Conservation (phyloP, 768 basidiomycete species). For the Tricholoma sp. region DNA sequence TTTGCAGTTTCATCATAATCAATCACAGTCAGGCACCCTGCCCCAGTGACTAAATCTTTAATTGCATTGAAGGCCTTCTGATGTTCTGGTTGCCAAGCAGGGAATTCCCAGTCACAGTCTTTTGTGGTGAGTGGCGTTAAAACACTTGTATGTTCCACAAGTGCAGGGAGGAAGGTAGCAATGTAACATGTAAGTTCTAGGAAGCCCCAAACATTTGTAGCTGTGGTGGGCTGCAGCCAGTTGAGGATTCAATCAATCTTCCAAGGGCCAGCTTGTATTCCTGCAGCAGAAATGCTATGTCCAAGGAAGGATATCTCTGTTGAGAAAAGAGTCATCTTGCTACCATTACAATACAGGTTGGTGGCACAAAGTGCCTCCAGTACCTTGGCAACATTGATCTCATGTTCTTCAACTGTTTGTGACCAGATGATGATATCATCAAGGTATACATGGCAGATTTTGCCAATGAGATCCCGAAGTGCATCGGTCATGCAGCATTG, state of each 20-base stretch:
- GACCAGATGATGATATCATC: neutral
- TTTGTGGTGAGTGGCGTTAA: neutral
- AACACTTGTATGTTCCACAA: conserved; percentile 25
- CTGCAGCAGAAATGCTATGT: neutral
- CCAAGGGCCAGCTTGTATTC: neutral
- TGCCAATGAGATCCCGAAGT: neutral
- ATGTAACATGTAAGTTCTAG: conserved; percentile 28
- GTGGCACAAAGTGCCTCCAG: neutral
- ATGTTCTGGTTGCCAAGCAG: conserved; percentile 19
- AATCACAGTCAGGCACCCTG: conserved; percentile 21
- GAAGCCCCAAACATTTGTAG: conserved; percentile 13
- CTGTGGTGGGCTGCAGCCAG: neutral
- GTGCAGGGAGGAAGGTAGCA: conserved; percentile 20
- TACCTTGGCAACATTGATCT: neutral
- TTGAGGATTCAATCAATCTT: neutral
- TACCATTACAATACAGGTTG: neutral
- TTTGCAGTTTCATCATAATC: conserved; percentile 19
- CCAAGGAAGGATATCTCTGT: neutral
- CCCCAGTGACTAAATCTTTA: conserved; percentile 18
- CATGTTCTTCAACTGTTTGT: neutral
- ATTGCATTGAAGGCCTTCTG: conserved; percentile 23
- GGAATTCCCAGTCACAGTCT: conserved; percentile 12
- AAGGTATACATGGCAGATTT: neutral
- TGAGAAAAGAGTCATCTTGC: neutral
- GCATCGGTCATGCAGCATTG: neutral